phyloP scores from a whole-genome alignment of 1,139 yeast genomes.

The Eremothecium sinecaudum region DNA sequence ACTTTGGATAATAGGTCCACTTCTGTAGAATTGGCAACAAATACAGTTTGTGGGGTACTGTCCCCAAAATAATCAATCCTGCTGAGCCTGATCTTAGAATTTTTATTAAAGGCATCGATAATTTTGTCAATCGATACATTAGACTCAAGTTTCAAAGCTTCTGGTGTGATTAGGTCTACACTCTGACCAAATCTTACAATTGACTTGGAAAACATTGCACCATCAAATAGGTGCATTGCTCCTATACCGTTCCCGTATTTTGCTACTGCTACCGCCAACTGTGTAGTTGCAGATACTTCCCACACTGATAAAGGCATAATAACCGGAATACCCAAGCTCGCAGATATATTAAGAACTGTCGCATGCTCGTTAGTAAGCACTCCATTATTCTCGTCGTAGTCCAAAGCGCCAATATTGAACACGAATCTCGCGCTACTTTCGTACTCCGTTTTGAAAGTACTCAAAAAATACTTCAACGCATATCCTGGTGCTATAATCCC shows the following conservation, averaged over 20 bases:
- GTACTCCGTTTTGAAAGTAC: constrained; percentile 46
- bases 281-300: constrained; percentile 61
- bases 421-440: constrained; percentile 41
- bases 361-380: constrained; percentile 58
- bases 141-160: constrained; percentile 29
- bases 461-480: constrained; percentile 42
- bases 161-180: constrained; percentile 23
- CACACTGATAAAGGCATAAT: constrained; percentile 53
- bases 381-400: constrained; percentile 46
- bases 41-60: constrained; percentile 52
- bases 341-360: constrained; percentile 55
- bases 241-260: constrained; percentile 39
- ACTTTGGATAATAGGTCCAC: constrained; percentile 44
- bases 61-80: constrained; percentile 55
- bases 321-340: constrained; percentile 59
- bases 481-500: constrained; percentile 56
- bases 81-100: constrained; percentile 36
- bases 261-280: constrained; percentile 59
- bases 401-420: constrained; percentile 66
- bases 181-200: constrained; percentile 41
- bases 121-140: constrained; percentile 49
- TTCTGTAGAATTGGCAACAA: constrained; percentile 74
- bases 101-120: constrained; percentile 50
- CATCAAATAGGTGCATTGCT: constrained; percentile 68
- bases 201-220: constrained; percentile 55